Base-by-base conservation (phyloP, 768 basidiomycete genomes). In the Candolleomyces efflorescens region DNA sequence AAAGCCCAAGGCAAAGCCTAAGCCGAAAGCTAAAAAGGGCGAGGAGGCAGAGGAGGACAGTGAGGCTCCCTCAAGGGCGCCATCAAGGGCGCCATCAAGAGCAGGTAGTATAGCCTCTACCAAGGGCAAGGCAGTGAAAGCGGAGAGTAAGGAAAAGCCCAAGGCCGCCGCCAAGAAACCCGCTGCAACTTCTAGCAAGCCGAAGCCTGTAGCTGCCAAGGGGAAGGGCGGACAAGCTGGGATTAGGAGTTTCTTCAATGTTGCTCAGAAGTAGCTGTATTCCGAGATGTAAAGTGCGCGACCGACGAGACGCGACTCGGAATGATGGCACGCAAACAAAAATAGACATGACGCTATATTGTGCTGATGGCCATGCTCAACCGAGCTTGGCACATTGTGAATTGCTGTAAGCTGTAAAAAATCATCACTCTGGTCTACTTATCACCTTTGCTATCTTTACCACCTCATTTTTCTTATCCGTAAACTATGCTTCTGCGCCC, bases 1-100 rank as follows among this genome's bases (percentile, higher is more conserved):
- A 17, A 53, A 52, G 22, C n/a, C 55, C 7, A 58, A 58, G 27
- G 47, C 57, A 13, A 53, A 52, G 22, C 50, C 56, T 5, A 46
- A 15, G 18, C 6, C 54, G 10, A 24, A 41, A 24, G 41, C 54
- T 5, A 45, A 26, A 17, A 51, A 48, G 46, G 46, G 23, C 10
- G 46, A 48, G 5, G 24, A 18, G 3, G 24, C 13, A 13, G 46
- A 20, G 23, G 46, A 48, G 23, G 46, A 48, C 18, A 24, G 23
- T 11, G 27, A 36, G n/a, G 23, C 49, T 12, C 49, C 49, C 27
- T 15, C 13, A 37, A 22, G 22, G 10, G 43, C 53, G 27, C 43
- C 53, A 17, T 15, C 13, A 37, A 22, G 22, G 10, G 43, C 53
- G 27, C 43, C 53, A 17, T 20, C 47, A 27, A 54, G 38, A 43